phyloP scores from a whole-genome alignment of 2,329 filamentous ascomycete species.

The Aureobasidium sp. region DNA sequence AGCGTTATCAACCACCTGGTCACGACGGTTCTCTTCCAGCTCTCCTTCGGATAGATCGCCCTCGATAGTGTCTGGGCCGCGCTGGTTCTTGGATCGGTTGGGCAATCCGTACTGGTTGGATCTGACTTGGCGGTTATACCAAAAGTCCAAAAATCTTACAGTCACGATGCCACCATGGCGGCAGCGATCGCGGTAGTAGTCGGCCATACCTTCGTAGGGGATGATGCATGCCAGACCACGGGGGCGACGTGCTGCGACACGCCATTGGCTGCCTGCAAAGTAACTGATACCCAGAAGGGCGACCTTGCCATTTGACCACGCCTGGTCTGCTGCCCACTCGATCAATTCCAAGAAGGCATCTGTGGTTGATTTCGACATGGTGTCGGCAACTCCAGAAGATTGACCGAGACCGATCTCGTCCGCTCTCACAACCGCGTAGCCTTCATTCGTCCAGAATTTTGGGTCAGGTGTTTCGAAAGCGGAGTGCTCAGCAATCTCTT shows the following conservation, averaged over 20 bases:
- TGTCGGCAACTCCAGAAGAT: slow-evolving; percentile 43
- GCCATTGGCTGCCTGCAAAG: slow-evolving; percentile 47
- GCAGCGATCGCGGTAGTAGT: slow-evolving; percentile 41
- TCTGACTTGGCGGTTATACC: slow-evolving; percentile 57
- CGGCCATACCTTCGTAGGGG: slow-evolving; percentile 49
- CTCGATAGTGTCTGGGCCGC: slow-evolving; percentile 31
- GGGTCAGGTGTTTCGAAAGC: slow-evolving; percentile 7
- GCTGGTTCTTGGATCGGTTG: slow-evolving; percentile 36
- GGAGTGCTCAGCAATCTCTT: not conserved
- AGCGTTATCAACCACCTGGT: slow-evolving; percentile 36
- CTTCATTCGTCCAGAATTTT: not conserved
- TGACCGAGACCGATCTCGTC: slow-evolving; percentile 46
- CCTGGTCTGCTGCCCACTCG: slow-evolving; percentile 14
- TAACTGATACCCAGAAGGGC: slow-evolving; percentile 41
- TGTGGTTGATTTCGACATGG: slow-evolving; percentile 43
- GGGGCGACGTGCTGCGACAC: slow-evolving; percentile 43
- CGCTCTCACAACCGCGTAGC: slow-evolving; percentile 27
- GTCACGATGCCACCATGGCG: slow-evolving; percentile 27
- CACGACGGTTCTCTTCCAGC: slow-evolving; percentile 39
- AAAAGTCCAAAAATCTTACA: slow-evolving; percentile 40
- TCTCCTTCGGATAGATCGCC: slow-evolving; percentile 41
- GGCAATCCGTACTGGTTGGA: slow-evolving; percentile 56
- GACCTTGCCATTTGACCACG: slow-evolving; percentile 18
- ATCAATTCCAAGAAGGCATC: slow-evolving; percentile 15
- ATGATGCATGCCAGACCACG: slow-evolving; percentile 44